phyloP scores from a whole-genome alignment of 768 basidiomycete species.

The Naganishia onofrii region DNA sequence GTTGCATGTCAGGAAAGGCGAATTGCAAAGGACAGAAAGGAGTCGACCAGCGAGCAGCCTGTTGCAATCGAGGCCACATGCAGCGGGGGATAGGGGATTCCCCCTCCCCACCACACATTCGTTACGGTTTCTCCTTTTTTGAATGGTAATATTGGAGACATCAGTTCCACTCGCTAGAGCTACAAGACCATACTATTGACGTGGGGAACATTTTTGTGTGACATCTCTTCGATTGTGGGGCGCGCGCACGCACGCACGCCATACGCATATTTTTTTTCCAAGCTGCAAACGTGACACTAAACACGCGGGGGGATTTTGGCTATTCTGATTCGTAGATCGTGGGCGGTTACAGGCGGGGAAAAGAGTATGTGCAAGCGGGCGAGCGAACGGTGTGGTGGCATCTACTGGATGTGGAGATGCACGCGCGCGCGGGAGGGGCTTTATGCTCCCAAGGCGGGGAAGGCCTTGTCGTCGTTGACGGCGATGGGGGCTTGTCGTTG shows the following conservation, averaged over 20 bases:
- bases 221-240: neutral
- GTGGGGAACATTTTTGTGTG: neutral
- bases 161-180: slow-evolving; percentile 17
- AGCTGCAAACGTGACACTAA: slow-evolving; percentile 1
- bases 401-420: neutral
- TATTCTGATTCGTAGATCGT: slow-evolving; percentile 1
- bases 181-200: slow-evolving; percentile 21
- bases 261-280: too few relatives aligned
- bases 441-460: slow-evolving; percentile 69
- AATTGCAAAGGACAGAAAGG: too few relatives aligned
- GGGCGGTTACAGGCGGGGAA: neutral
- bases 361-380: too few relatives aligned
- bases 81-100: too few relatives aligned
- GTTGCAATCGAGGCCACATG: too few relatives aligned
- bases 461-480: slow-evolving; percentile 79
- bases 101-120: too few relatives aligned
- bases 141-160: slow-evolving; percentile 20
- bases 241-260: too few relatives aligned
- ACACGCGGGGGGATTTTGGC: neutral
- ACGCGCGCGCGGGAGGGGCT: too few relatives aligned
- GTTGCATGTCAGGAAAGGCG: too few relatives aligned
- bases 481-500: slow-evolving; percentile 54
- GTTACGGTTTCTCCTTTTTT: slow-evolving; percentile 9
- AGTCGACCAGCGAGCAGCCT: too few relatives aligned
- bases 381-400: neutral